Conservation (phyloP, 106 monocot genomes). For the Hemerocallis citrina region DNA sequence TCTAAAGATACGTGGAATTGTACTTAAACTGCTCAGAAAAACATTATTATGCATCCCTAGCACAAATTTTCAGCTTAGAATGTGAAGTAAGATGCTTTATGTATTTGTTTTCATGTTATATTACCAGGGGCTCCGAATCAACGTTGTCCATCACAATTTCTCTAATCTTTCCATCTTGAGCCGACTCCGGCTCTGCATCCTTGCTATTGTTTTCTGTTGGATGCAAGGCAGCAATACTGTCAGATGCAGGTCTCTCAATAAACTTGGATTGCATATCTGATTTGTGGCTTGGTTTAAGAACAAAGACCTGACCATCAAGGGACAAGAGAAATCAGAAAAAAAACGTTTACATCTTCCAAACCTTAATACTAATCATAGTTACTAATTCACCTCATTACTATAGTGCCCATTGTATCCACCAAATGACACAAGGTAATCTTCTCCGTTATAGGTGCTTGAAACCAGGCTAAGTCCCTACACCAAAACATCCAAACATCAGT, state of each 20-base stretch:
- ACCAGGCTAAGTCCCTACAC: constrained; percentile 87
- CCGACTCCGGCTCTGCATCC: constrained; percentile 41
- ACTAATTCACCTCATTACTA: constrained; percentile 70
- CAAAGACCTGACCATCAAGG: constrained; percentile 39
- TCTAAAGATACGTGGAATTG: too few relatives aligned
- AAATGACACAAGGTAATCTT: constrained; percentile 88
- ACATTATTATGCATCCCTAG: too few relatives aligned
- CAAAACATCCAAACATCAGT: constrained; percentile 6
- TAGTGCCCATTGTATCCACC: constrained; percentile 96
- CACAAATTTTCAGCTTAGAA: background rate
- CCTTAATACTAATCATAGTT: background rate
- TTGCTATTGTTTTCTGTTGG: constrained; percentile 26
- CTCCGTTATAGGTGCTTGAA: constrained; percentile 53
- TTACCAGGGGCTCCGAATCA: constrained; percentile 16
- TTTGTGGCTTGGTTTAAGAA: constrained; percentile 75
- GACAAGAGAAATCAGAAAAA: background rate
- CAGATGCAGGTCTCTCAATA: constrained; percentile 33
- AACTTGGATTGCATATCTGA: constrained; percentile 38
- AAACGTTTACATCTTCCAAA: background rate
- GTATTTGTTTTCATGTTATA: background rate
- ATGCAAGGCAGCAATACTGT: constrained; percentile 29
- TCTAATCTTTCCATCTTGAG: constrained; percentile 48
- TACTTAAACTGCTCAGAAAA: too few relatives aligned
- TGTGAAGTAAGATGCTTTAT: background rate
- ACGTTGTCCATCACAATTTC: constrained; percentile 54